Evolutionary conservation across 345 rosid genomes (phyloP).

Genomic region (Linum lewisii): DNA sequence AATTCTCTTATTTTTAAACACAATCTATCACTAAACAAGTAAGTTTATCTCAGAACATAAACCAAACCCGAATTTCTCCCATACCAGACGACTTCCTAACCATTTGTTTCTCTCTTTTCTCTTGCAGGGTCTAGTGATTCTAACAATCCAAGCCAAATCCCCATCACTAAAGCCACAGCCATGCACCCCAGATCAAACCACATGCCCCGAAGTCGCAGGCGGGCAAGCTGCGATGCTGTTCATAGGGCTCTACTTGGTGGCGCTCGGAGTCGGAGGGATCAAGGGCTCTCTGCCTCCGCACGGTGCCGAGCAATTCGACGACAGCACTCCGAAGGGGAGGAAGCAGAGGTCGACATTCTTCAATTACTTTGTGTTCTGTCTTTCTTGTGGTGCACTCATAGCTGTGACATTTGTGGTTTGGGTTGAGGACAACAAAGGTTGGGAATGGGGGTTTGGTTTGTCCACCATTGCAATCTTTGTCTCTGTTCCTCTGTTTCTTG

Average conservation of each 20-base stretch:
- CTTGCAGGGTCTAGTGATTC: slow-evolving; percentile 71
- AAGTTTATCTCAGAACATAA: too few species aligned
- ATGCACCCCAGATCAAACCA: slow-evolving; percentile 25
- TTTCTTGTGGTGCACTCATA: slow-evolving; percentile 4
- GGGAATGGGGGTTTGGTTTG: slow-evolving; percentile 8
- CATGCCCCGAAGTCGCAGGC: slow-evolving; percentile 51
- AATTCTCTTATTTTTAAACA: too few species aligned
- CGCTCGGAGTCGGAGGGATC: slow-evolving; percentile 10
- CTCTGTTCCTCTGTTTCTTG: slow-evolving; percentile 1
- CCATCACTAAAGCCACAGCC: slow-evolving; percentile 57
- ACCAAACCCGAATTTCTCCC: too few species aligned
- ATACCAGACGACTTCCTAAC: too few species aligned
- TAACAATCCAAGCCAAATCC: slow-evolving; percentile 71
- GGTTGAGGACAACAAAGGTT: slow-evolving; percentile 8
- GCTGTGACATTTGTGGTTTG: slow-evolving; percentile 7
- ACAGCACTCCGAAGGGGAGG: slow-evolving; percentile 2
- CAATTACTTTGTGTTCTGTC: slow-evolving; percentile 9
- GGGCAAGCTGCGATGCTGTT: slow-evolving; percentile 44
- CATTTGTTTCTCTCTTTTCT: not conserved
- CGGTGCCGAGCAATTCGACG: slow-evolving; percentile 8
- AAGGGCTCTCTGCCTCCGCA: slow-evolving; percentile 4
- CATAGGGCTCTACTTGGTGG: slow-evolving; percentile 7
- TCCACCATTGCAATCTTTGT: slow-evolving; percentile 5
- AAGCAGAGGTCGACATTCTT: slow-evolving; percentile 8
- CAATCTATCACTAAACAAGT: too few species aligned